Base-by-base conservation (phyloP, 345 rosid species). In the Raphanus raphanistrum region DNA sequence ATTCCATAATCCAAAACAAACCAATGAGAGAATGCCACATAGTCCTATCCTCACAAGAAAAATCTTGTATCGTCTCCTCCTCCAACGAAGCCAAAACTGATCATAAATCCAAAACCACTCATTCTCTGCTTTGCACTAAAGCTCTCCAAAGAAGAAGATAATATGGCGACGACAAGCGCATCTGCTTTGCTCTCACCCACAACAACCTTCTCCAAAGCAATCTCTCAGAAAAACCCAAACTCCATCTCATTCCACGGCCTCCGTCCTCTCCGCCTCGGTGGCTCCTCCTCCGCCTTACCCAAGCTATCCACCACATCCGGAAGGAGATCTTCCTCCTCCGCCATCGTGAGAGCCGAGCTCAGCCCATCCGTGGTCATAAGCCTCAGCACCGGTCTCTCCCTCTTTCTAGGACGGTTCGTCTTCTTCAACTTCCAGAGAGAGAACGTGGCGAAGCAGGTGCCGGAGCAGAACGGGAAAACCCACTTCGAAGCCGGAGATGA, bases 351-450 rank as follows among this genome's bases (percentile, higher is more conserved):
- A 76, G 92, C 98, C 1, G 97, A 89, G 85, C 92, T 95, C 0
- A 90, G 48, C 85, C 62, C 99, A 8, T 77, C 85, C 1, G 17
- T 95, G 25, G 99, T 95, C 16, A 95, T 95, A 62, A 91, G 96
- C 89, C 87, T 95, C 15, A 92, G 99, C 92, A 95, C 97, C 0
- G 99, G 97, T 4, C 89, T 95, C 17, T 95, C 99, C n/a, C 91
- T 95, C 33, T 95, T 92, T 84, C 79, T 95, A 41, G 99, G 99
- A 0, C 76, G 99, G 82, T 95, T 95, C 64, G 99, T 95, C 48
- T 95, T 95, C 94, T 95, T 95, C 83, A 92, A 95, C 85, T 95
- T 95, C 87, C 99, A 95, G 81, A 88, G 99, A 73, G 99, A 95
- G 87, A 95, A 92, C 77, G 94, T 88, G 10, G 96, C 98, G 0